Conservation (phyloP, 2,329 filamentous ascomycete genomes). For the Claviceps sp. region DNA sequence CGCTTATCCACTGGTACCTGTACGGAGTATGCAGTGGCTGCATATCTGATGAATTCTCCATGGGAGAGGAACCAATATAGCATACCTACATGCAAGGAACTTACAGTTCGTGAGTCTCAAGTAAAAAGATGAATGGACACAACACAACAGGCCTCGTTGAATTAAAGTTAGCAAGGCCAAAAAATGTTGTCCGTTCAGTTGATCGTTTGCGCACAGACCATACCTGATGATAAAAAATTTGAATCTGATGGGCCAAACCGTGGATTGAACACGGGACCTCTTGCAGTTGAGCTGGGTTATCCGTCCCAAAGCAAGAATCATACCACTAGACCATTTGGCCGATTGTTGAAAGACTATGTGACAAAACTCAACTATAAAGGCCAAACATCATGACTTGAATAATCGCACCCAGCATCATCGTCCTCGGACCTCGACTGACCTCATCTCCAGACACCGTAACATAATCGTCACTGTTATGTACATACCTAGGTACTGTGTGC, state of each 20-base stretch:
- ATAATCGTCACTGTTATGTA: no score
- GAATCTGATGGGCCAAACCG: constrained; percentile 12
- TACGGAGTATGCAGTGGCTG: not conserved
- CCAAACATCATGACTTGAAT: no score
- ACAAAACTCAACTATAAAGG: not conserved
- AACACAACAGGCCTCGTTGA: no score
- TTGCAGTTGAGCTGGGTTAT: constrained; percentile 11
- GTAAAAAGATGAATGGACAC: no score
- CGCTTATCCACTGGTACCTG: not conserved
- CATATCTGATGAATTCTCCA: no score
- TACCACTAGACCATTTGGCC: constrained; percentile 21
- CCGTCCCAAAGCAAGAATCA: constrained; percentile 21
- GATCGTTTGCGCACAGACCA: not conserved
- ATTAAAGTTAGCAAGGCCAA: not conserved
- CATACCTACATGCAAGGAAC: no score
- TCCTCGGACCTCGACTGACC: no score
- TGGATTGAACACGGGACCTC: constrained; percentile 22
- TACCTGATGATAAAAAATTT: constrained; percentile 2
- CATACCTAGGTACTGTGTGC: no score
- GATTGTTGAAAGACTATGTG: fast-evolving
- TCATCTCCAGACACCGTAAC: no score
- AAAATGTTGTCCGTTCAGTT: not conserved
- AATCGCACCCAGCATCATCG: no score
- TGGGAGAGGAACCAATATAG: no score
- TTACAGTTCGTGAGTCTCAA: no score